Evolutionary conservation across 2,329 filamentous ascomycete species (phyloP).

Genomic region (Calycina marina): DNA sequence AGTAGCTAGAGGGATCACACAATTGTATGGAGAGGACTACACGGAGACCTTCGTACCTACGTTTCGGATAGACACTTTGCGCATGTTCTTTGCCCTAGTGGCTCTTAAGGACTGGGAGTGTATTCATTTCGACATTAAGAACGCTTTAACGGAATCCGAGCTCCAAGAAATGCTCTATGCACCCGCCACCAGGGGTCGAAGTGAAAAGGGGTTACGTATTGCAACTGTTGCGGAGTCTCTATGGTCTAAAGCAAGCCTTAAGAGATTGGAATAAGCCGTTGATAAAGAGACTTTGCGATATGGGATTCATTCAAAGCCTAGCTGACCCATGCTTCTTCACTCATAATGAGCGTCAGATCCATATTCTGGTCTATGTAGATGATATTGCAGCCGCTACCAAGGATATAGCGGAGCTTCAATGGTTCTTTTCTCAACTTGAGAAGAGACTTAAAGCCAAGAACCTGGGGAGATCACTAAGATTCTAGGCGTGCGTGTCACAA

Average conservation of each 20-base stretch:
- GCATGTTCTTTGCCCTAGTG: neutral
- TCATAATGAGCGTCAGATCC: neutral
- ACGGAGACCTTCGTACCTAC: neutral
- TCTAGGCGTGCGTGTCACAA: too few species aligned
- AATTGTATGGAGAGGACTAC: neutral
- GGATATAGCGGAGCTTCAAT: too few species aligned
- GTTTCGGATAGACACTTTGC: neutral
- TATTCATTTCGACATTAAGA: neutral
- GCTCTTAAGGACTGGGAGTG: neutral
- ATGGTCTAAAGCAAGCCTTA: neutral
- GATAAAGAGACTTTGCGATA: neutral
- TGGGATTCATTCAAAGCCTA: neutral
- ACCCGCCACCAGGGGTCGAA: neutral
- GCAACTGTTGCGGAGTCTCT: neutral
- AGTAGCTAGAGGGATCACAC: neutral
- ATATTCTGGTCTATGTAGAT: neutral
- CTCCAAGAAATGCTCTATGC: neutral
- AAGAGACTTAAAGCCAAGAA: too few species aligned
- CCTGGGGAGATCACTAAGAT: too few species aligned
- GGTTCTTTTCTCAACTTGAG: too few species aligned
- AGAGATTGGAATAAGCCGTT: neutral
- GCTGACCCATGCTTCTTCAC: neutral
- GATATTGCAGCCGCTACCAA: neutral
- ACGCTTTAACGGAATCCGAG: neutral
- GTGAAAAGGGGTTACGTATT: neutral